phyloP scores from a whole-genome alignment of 148 eudicot species.

The Camellia granthamiana region DNA sequence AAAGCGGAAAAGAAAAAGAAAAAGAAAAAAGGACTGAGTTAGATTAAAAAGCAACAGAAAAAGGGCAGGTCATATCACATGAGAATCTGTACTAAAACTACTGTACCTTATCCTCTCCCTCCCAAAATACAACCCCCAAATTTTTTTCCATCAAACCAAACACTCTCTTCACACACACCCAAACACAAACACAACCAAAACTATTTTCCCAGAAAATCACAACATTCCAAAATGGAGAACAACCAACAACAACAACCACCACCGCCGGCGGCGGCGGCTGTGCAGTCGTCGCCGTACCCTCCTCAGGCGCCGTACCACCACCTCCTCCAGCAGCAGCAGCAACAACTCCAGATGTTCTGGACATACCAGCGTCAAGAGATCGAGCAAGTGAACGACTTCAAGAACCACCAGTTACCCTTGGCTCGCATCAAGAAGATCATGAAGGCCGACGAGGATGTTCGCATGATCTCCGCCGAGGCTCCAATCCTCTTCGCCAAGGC shows the following conservation, averaged over 20 bases:
- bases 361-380: slow-evolving; percentile 71
- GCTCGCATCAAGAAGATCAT: slow-evolving; percentile 85
- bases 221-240: slow-evolving; percentile 29
- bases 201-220: neutral
- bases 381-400: slow-evolving; percentile 66
- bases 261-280: slow-evolving; percentile 2
- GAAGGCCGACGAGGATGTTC: slow-evolving; percentile 86
- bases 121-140: neutral
- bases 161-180: neutral
- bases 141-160: neutral
- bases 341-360: slow-evolving; percentile 87
- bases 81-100: neutral
- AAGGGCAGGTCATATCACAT: neutral
- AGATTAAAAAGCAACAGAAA: neutral
- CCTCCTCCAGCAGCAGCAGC: slow-evolving; percentile 76
- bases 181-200: no score
- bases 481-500: slow-evolving; percentile 80
- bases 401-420: slow-evolving; percentile 71
- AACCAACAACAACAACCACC: slow-evolving; percentile 21
- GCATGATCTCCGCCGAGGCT: slow-evolving; percentile 84
- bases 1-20: no score
- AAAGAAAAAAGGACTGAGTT: no score
- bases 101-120: slow-evolving; percentile 1
- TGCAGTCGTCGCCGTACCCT: slow-evolving; percentile 30
- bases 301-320: slow-evolving; percentile 51